Evolutionary conservation across 2,329 filamentous ascomycete genomes (phyloP), one percentile per base, ranked within the genome.

Genomic region (Microsporum audouinii): DNA sequence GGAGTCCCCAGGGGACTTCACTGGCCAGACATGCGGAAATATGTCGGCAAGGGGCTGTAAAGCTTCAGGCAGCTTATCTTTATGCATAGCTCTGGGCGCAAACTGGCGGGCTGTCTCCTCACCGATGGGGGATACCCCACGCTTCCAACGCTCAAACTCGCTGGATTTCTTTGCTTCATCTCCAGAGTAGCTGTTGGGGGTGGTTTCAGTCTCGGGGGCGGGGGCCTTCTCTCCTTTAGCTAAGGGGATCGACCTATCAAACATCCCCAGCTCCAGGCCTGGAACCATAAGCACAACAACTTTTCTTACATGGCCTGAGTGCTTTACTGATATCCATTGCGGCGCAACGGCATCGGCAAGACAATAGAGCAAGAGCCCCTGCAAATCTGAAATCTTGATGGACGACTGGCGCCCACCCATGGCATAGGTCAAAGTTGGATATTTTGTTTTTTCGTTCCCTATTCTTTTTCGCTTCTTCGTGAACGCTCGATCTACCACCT

Each of bases 241-340:
- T 33, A 58, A 33, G 3, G 63, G 55, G 10, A 83, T 74, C 2
- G 74, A 76, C 39, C 83, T 80, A 71, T 88, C 84, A 75, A 97
- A 95, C 88, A 97, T 94, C 64, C 85, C 88, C 68, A 89, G 83
- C 71, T 97, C 92, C 29, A 99, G 76, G 0, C 94, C 94, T 8
- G 94, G 94, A 8, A 96, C 85, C 88, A 96, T 92, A 66, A 99
- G 77, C 45, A 89, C 83, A 34, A 97, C 91, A 34, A 95, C 87
- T 75, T 94, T 95, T 61, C 76, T 76, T 45, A 86, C 78, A 63
- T 78, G 75, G 17, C 73, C 74, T 51, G 80, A 80, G 69, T 85
- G 80, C 63, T 78, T 79, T 62, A 86, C 75, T 34, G 82, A 80
- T 14, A 84, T 79, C 83, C 83, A 86, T 68, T 84, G 82, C n/a